Conservation (phyloP, 805 yeast genomes). For the Cephaloascus albidus region DNA sequence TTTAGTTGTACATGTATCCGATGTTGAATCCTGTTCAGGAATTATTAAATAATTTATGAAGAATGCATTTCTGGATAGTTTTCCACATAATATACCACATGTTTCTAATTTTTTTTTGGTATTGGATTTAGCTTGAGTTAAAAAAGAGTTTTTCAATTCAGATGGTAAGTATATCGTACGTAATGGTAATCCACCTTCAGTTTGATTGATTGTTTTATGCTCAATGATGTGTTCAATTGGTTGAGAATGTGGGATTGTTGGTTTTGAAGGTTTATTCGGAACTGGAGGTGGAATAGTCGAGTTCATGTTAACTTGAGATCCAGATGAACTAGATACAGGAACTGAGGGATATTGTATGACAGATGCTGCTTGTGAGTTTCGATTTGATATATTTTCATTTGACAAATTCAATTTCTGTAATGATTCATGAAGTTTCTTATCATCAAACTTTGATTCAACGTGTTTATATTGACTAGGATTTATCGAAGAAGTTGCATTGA, state of each 20-base stretch:
- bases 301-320: not conserved
- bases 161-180: constrained; percentile 43
- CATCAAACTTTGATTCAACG: not conserved
- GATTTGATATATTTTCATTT: not conserved
- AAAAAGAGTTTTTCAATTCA: constrained; percentile 30
- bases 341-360: not conserved
- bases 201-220: constrained; percentile 30
- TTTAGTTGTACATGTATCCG: constrained; percentile 52
- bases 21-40: constrained; percentile 55
- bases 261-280: not conserved
- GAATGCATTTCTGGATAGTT: constrained; percentile 50
- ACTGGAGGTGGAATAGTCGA: not conserved
- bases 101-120: constrained; percentile 47
- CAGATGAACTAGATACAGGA: not conserved
- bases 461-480: not conserved
- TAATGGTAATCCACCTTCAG: constrained; percentile 50
- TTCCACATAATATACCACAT: constrained; percentile 61
- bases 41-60: constrained; percentile 52
- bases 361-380: not conserved
- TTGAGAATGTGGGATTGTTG: not conserved
- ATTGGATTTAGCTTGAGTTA: constrained; percentile 36
- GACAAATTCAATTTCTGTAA: constrained; percentile 1
- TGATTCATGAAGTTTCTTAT: not conserved
- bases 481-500: not conserved
- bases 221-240: constrained; percentile 4